Evolutionary conservation across 2,329 filamentous ascomycete genomes (phyloP).

Genomic region (Acephala macrosclerotiorum): DNA sequence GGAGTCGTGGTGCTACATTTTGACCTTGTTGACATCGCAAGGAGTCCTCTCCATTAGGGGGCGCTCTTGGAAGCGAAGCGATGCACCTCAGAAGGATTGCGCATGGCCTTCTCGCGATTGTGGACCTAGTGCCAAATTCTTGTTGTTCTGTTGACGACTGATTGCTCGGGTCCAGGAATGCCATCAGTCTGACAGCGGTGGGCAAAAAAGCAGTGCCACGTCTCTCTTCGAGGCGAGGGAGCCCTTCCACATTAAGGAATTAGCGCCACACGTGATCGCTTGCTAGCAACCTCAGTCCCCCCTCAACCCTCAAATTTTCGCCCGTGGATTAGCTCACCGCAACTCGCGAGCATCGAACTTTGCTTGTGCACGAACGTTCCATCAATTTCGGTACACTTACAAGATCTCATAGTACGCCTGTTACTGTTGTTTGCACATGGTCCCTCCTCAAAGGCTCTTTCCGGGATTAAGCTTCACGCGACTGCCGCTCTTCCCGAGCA

Average conservation of each 20-base stretch:
- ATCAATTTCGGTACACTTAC: neutral
- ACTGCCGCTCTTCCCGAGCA: constrained; percentile 4
- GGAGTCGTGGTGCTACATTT: neutral
- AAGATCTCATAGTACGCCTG: neutral
- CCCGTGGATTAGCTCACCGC: constrained; percentile 1
- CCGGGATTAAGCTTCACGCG: constrained; percentile 5
- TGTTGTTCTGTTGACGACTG: constrained; percentile 6
- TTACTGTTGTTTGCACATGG: neutral
- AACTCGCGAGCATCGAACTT: neutral
- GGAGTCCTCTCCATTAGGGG: constrained; percentile 5
- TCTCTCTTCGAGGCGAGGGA: neutral
- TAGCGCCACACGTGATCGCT: neutral
- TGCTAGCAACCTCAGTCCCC: neutral
- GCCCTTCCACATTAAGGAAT: neutral
- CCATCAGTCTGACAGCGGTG: neutral
- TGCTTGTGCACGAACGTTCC: neutral
- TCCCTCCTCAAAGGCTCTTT: neutral
- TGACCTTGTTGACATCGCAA: neutral
- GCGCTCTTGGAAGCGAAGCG: neutral
- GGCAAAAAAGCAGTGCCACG: neutral
- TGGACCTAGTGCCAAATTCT: neutral
- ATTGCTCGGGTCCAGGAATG: neutral
- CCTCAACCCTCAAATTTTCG: neutral
- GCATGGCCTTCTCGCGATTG: neutral
- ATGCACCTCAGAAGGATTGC: neutral